Conservation (phyloP, 1,284 basidiomycete species). For the Apiotrichum sp. region DNA sequence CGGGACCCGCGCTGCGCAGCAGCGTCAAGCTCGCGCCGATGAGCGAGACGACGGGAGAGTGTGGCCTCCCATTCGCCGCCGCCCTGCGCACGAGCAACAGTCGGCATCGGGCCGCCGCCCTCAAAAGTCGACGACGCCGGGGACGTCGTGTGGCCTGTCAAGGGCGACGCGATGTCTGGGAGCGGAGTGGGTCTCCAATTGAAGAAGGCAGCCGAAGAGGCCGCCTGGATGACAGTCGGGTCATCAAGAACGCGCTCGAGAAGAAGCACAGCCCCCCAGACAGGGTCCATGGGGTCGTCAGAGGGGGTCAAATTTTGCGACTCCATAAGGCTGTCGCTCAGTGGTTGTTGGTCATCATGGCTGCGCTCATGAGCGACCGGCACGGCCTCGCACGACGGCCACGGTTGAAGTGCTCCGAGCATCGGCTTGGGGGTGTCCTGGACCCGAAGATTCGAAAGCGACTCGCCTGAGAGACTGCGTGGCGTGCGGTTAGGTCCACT, state of each 20-base stretch:
- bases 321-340: background rate
- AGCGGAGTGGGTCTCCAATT: constrained; percentile 19
- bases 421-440: background rate
- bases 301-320: background rate
- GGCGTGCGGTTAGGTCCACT: background rate
- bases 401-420: background rate
- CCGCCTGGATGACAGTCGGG: background rate
- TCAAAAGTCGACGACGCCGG: constrained; percentile 14
- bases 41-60: constrained; percentile 34
- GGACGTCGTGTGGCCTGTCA: constrained; percentile 14
- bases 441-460: background rate
- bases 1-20: constrained; percentile 2
- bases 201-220: constrained; percentile 22
- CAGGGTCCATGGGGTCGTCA: constrained; percentile 1
- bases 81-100: constrained; percentile 32
- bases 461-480: background rate
- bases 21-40: constrained; percentile 25
- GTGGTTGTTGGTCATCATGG: background rate
- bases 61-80: constrained; percentile 43
- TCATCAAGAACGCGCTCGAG: constrained; percentile 11
- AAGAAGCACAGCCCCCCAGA: background rate
- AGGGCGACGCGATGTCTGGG: background rate
- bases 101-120: constrained; percentile 29
- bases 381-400: background rate
- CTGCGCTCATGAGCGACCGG: background rate